phyloP scores from a whole-genome alignment of 2,329 filamentous ascomycete genomes.

The Trichoderma harzianum region DNA sequence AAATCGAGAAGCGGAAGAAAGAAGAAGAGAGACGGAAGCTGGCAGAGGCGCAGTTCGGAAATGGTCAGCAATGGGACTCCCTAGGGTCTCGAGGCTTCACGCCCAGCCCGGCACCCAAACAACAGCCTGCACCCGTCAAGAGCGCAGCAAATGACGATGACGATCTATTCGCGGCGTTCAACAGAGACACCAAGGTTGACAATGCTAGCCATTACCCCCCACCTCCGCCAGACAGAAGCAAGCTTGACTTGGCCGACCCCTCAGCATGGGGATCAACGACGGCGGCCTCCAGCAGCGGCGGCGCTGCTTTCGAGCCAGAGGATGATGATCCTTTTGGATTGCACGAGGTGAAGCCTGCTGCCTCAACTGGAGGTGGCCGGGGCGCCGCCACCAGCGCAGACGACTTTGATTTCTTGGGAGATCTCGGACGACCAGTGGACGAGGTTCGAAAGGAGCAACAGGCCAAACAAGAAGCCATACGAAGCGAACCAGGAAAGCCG shows the following conservation, averaged over 20 bases:
- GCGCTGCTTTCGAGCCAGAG: slow-evolving; percentile 51
- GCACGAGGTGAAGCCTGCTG: slow-evolving; percentile 53
- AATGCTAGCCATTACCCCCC: slow-evolving; percentile 64
- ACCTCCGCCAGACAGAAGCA: slow-evolving; percentile 41
- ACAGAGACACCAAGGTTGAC: slow-evolving; percentile 63
- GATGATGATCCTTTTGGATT: slow-evolving; percentile 91
- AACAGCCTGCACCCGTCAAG: slow-evolving; percentile 23
- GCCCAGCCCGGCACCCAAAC: slow-evolving; percentile 26
- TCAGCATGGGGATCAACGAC: slow-evolving; percentile 46
- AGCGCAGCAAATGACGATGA: slow-evolving; percentile 46
- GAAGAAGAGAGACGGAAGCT: slow-evolving; percentile 70
- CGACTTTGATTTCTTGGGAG: slow-evolving; percentile 64
- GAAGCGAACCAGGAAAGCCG: slow-evolving; percentile 52
- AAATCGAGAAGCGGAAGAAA: slow-evolving; percentile 65
- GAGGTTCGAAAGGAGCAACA: slow-evolving; percentile 53
- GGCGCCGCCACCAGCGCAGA: slow-evolving; percentile 39
- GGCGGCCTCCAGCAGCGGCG: slow-evolving; percentile 30
- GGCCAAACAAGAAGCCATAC: slow-evolving; percentile 28
- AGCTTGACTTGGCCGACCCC: slow-evolving; percentile 52
- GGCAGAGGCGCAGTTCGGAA: slow-evolving; percentile 74
- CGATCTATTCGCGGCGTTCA: slow-evolving; percentile 66
- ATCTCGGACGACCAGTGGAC: slow-evolving; percentile 62
- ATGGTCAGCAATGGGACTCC: slow-evolving; percentile 71
- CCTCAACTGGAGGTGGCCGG: slow-evolving; percentile 25
- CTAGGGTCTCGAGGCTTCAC: slow-evolving; percentile 56